Evolutionary conservation across 805 yeast species (phyloP), one percentile per base, ranked within the genome.

Genomic region (Sporopachydermia lactativora): DNA sequence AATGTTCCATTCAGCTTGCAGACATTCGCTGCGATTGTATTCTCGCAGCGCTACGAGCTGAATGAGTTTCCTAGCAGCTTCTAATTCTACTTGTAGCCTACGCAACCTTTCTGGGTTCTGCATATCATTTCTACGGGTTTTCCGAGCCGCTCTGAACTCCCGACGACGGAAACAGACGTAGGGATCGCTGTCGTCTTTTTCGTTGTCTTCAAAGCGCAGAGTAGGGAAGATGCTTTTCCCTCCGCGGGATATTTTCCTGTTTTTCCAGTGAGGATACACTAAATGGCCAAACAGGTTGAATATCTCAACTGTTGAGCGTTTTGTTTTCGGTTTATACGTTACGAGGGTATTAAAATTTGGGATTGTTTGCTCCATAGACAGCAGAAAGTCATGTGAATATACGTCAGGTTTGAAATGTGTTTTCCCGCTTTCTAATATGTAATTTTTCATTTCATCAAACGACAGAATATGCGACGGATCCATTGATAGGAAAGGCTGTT

Each of bases 91-190:
- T 46, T 81, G 83, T 19, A 92, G 64, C 42, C 72, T 57, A 16
- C 92, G 70, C 39, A 92, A 65, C 47, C 88, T 74, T 58, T 88
- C 96, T 11, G 86, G 79, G 49, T 92, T 85, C 50, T 85, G 82
- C 24, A 82, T 73, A 62, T 92, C 98, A 0, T 96, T 83, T 47
- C 97, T 75, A 58, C 98, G 75, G 0, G 98, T 92, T 58, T 92
- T 92, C 58, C 98, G 80, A 19, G 94, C 92, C 55, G 83, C 96
- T 48, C 98, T 75, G 48, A 85, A 80, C 54, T 88, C 97, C 58
- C 98, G 80, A 49, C 96, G 77, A 52, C 98, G 74, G 66, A 92
- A 92, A 63, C 96, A 85, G 35, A 85, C 80, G 58, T 92, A 92
- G 1, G 98, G 97, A 58, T 92, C 96, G 44, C 72, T 73, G 52